These are phyloP conservation scores for Aureobasidium subglaciale DNA, from an alignment of 2,329 filamentous ascomycete species.

Conservation along the genomic window DNA sequence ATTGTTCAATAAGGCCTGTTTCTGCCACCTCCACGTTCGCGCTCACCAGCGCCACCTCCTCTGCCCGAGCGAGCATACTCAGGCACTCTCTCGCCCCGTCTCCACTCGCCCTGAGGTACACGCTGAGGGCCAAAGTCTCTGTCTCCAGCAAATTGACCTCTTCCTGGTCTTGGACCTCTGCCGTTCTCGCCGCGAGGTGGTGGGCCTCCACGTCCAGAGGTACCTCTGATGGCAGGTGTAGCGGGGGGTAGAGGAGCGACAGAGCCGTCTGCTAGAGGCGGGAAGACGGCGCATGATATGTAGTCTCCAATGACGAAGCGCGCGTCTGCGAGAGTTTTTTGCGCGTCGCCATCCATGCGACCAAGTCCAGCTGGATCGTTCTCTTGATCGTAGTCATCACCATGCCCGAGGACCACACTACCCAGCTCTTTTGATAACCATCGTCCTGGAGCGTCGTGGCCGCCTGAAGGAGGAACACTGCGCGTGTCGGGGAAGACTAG, in stretches of 20 bases:
- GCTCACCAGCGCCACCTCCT: slow-evolving; percentile 18
- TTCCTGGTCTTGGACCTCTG: slow-evolving; percentile 19
- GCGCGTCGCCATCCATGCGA: slow-evolving; percentile 51
- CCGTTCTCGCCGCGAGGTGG: slow-evolving; percentile 27
- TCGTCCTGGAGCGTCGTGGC: slow-evolving; percentile 41
- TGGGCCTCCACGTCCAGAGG: slow-evolving; percentile 31
- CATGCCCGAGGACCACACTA: slow-evolving; percentile 58
- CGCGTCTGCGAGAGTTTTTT: slow-evolving; percentile 68
- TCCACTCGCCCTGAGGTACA: slow-evolving; percentile 32
- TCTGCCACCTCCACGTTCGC: slow-evolving; percentile 20
- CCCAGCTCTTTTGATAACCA: slow-evolving; percentile 78
- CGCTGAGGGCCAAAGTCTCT: slow-evolving; percentile 23
- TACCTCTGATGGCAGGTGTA: slow-evolving; percentile 34
- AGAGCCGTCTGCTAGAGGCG: slow-evolving; percentile 65
- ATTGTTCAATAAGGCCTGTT: slow-evolving; percentile 14
- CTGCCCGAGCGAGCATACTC: slow-evolving; percentile 20
- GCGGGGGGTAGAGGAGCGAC: slow-evolving; percentile 57
- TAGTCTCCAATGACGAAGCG: slow-evolving; percentile 87
- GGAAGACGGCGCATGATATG: slow-evolving; percentile 72
- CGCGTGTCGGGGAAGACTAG: slow-evolving; percentile 74
- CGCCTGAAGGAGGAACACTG: slow-evolving; percentile 33
- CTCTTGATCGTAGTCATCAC: slow-evolving; percentile 30
- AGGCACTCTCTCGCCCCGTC: slow-evolving; percentile 32
- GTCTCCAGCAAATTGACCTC: slow-evolving; percentile 21
- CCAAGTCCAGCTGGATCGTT: slow-evolving; percentile 26